Evolutionary conservation across 129 eudicot genomes (phyloP), one percentile per base, ranked within the genome.

Genomic region (Solidago caesia): DNA sequence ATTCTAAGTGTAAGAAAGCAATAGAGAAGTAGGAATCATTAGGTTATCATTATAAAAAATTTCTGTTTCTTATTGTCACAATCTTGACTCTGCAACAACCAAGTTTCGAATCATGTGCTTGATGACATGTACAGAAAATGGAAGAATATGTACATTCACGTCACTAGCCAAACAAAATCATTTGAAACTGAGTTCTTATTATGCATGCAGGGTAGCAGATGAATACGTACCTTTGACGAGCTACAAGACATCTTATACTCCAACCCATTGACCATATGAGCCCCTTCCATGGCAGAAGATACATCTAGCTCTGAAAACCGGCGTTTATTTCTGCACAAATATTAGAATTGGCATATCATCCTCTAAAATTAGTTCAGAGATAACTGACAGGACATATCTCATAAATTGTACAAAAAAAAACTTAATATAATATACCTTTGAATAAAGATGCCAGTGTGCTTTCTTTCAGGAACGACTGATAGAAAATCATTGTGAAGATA

Each of bases 191-290:
- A 57, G 21, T 16, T 43, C 44, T 43, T 53, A 13, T 60, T 61
- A 57, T 21, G 42, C 13, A 1, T n/a, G 60, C 25, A 63, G 49
- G 39, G 21, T 29, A 58, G 56, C 42, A 21, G 9, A 64, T 46
- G 45, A 47, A 53, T 16, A 9, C 27, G 21, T 85, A 88, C 98
- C 98, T 93, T 90, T 14, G 89, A 93, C 27, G 96, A 82, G 84
- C 80, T 76, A 71, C 96, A 82, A 62, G 89, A 79, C 92, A 93
- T 85, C 88, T 90, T 90, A 86, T 91, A 90, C 81, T 93, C 98
- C 86, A 93, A 86, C 64, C 96, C 96, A 71, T 93, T 88, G 59
- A 86, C 77, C 67, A 82, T 53, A 26, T 67, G 79, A 44, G 83
- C 84, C 74, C 85, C 83, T 86, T 92, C 92, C 85, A 84, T 84